Evolutionary conservation across 1,284 basidiomycete genomes (phyloP).

Genomic region (Malassezia equina): DNA sequence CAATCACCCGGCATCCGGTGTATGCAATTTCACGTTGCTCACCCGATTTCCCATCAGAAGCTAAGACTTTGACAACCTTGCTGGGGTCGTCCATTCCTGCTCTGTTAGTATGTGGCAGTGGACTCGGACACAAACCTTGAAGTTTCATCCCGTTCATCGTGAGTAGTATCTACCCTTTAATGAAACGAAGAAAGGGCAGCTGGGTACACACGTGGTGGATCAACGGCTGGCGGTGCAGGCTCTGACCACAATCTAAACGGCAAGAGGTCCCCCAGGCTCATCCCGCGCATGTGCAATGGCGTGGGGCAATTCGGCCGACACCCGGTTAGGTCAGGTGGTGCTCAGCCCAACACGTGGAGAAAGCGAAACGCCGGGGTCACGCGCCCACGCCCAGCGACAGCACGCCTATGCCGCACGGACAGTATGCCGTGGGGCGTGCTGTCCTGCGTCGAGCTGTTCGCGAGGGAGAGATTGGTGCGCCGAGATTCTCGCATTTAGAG

Average conservation of each 20-base stretch:
- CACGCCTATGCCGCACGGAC: constrained; percentile 6
- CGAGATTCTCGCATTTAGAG: constrained; percentile 14
- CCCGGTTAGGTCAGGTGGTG: neutral
- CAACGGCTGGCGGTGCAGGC: neutral
- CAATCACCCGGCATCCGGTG: constrained; percentile 95
- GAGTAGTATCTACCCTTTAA: neutral
- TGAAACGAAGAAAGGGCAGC: neutral
- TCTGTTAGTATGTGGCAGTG: neutral
- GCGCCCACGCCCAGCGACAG: neutral
- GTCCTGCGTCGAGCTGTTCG: neutral
- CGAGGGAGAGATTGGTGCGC: constrained; percentile 3
- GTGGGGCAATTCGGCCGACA: constrained; percentile 8
- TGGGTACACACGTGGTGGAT: neutral
- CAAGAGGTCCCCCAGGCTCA: neutral
- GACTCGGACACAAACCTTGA: constrained; percentile 5
- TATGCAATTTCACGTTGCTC: constrained; percentile 80
- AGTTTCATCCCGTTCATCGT: constrained; percentile 13
- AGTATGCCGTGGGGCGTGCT: constrained; percentile 5
- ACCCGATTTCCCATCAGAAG: constrained; percentile 86
- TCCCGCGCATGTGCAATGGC: constrained; percentile 2
- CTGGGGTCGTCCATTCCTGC: constrained; percentile 68
- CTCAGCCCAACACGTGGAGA: neutral
- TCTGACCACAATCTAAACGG: neutral
- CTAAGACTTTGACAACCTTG: constrained; percentile 86
- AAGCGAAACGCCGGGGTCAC: neutral